Conservation (phyloP, 345 rosid genomes). For the Gossypium stocksii region DNA sequence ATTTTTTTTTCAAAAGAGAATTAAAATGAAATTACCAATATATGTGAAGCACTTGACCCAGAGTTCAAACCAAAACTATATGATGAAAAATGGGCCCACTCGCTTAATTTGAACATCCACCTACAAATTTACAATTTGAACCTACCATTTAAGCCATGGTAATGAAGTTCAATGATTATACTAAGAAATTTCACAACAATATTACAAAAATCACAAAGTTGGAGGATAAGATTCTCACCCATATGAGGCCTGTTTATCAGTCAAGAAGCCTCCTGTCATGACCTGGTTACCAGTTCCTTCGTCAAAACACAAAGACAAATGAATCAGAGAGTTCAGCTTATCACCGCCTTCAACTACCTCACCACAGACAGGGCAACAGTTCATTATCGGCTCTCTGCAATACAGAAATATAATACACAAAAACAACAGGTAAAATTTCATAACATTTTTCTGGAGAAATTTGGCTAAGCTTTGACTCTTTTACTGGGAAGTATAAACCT, state of each 20-base stretch:
- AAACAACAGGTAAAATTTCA: not conserved
- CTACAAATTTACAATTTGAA: slow-evolving; percentile 29
- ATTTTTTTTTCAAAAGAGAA: not conserved
- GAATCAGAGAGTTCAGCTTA: slow-evolving; percentile 76
- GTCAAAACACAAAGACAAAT: slow-evolving; percentile 87
- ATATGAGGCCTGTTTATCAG: slow-evolving; percentile 88
- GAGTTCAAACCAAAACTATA: slow-evolving; percentile 83
- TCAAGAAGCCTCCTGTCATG: slow-evolving; percentile 95
- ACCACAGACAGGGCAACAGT: slow-evolving; percentile 86
- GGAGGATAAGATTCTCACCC: slow-evolving; percentile 47
- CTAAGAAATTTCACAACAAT: not conserved
- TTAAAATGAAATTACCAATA: slow-evolving; percentile 52
- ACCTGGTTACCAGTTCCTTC: slow-evolving; percentile 94
- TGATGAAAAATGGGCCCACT: slow-evolving; percentile 85
- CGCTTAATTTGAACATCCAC: slow-evolving; percentile 95
- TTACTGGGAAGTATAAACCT: not conserved
- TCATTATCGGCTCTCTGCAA: slow-evolving; percentile 74
- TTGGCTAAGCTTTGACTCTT: not conserved
- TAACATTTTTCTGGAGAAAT: not conserved
- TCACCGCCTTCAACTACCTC: slow-evolving; percentile 67
- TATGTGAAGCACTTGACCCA: slow-evolving; percentile 90
- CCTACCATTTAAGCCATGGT: not conserved
- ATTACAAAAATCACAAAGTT: not conserved
- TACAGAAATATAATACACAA: slow-evolving; percentile 6
- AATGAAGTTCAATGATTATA: slow-evolving; percentile 2